Evolutionary conservation across 2,329 filamentous ascomycete species (phyloP), one percentile per base, ranked within the genome.

Genomic region (Chaetomium strumarium): DNA sequence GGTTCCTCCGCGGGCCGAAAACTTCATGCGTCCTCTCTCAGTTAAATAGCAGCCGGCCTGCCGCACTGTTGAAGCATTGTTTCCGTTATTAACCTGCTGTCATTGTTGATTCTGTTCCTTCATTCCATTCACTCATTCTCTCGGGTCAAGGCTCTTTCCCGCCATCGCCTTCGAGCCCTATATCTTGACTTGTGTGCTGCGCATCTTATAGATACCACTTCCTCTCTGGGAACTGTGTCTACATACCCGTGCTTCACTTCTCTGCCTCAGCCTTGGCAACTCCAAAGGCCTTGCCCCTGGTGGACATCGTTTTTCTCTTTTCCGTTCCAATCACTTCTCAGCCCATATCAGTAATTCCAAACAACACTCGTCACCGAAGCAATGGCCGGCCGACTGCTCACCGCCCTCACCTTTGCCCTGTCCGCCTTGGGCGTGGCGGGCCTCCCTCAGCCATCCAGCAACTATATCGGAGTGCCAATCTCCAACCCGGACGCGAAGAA

Each of bases 401-500:
- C 58, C 45, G 58, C 60, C 40, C 51, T 67, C 38, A 58, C 62
- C 44, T 51, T 58, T 24, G 57, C 63, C 41, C 56, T 64, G 52
- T 49, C 60, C 13, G 54, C 51, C 41, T 40, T 58, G 37, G 55
- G 58, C 34, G 56, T 59, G 19, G 52, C 57, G 45, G 60, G 60
- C 51, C 44, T 37, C 20, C 56, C 64, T 13, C 55, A 55, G 34
- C 44, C 51, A 54, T 56, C 60, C 46, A 63, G 57, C 30, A 55
- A 60, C 50, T 66, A 67, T 51, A 57, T 75, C 31, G 70, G 70
- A 36, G 62, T 78, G 13, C 73, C 75, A 58, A 67, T 83, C 61
- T 66, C 68, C 61, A 84, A 83, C 63, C 64, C 72, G 2, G 66
- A 73, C 31, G 74, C 73, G 50, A 59, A 59, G 10, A 69, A 80